Evolutionary conservation across 495 filamentous ascomycete species (phyloP).

Genomic region (Penicillium dipodomyicola): DNA sequence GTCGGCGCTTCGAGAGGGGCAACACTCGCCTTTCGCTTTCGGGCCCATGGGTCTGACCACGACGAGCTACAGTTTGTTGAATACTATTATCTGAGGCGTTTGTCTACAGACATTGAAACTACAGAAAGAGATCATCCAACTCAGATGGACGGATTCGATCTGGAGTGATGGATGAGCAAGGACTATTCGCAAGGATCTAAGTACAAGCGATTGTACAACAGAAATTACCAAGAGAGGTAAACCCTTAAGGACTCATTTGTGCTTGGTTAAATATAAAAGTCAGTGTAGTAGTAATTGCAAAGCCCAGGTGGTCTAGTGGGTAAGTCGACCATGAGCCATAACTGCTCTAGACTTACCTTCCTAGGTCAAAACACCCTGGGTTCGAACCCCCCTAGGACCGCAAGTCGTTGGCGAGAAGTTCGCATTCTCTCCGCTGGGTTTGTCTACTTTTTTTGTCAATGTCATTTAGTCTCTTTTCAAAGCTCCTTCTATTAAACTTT

Average conservation of each 20-base stretch:
- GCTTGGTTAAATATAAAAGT: too few species aligned
- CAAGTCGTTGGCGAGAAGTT: too few species aligned
- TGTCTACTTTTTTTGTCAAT: too few species aligned
- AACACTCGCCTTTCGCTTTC: neutral
- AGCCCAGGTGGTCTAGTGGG: too few species aligned
- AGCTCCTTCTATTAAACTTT: too few species aligned
- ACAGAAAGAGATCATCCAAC: neutral
- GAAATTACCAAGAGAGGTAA: neutral
- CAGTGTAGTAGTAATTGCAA: too few species aligned
- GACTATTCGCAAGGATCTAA: neutral
- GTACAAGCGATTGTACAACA: neutral
- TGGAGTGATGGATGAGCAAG: neutral
- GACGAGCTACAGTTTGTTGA: neutral
- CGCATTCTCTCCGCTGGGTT: too few species aligned
- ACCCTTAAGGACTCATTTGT: neutral
- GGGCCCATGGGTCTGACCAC: neutral
- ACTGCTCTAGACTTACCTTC: too few species aligned
- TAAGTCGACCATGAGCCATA: too few species aligned
- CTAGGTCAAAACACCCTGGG: too few species aligned
- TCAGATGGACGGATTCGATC: neutral
- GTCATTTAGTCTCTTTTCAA: too few species aligned
- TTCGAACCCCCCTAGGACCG: too few species aligned
- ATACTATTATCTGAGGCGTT: neutral
- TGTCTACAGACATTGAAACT: neutral
- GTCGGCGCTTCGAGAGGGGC: neutral